Evolutionary conservation across 2,329 filamentous ascomycete genomes (phyloP).

Genomic region (Dactylellina sp.): DNA sequence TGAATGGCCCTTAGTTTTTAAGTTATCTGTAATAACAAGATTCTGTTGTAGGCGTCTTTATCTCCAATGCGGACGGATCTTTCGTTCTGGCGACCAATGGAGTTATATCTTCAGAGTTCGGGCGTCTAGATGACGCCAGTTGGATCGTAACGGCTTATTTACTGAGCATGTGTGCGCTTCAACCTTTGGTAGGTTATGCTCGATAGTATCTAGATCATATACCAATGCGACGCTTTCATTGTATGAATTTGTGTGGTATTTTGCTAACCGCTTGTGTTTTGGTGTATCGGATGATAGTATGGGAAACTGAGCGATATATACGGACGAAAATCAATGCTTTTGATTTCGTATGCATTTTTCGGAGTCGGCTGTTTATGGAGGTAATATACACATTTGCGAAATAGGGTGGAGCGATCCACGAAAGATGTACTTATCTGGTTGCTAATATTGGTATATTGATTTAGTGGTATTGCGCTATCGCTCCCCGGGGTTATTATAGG

Average conservation of each 20-base stretch:
- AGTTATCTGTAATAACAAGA: too few relatives aligned
- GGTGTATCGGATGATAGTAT: slow-evolving; percentile 62
- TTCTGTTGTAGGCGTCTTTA: slow-evolving; percentile 75
- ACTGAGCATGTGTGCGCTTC: slow-evolving; percentile 68
- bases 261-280: not conserved
- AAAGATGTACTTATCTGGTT: too few relatives aligned
- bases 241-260: not conserved
- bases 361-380: slow-evolving; percentile 64
- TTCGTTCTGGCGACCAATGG: slow-evolving; percentile 76
- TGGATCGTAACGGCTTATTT: slow-evolving; percentile 71
- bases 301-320: slow-evolving; percentile 72
- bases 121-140: slow-evolving; percentile 69
- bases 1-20: too few relatives aligned
- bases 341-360: slow-evolving; percentile 68
- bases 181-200: slow-evolving; percentile 66
- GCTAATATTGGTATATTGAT: slow-evolving; percentile 11
- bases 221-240: not conserved
- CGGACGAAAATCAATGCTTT: slow-evolving; percentile 68
- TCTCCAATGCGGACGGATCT: slow-evolving; percentile 74
- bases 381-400: slow-evolving; percentile 63
- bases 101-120: slow-evolving; percentile 72
- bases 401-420: too few relatives aligned
- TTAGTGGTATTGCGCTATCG: slow-evolving; percentile 66
- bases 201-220: not conserved
- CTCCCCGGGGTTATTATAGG: slow-evolving; percentile 68